Evolutionary conservation across 1,284 basidiomycete species (phyloP).

Genomic region (Apiotrichum gracile): DNA sequence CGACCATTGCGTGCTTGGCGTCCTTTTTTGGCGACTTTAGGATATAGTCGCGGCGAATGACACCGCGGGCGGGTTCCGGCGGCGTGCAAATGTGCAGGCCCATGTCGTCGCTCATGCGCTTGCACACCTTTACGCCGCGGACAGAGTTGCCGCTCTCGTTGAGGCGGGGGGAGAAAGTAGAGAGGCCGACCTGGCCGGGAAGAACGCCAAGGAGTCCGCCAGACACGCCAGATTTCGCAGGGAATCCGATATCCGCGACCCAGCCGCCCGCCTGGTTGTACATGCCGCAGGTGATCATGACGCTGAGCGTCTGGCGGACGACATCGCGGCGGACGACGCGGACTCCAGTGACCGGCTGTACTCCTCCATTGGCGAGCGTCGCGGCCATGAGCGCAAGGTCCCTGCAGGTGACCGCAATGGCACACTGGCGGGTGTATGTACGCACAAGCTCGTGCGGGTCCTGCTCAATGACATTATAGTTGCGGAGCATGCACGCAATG

Average conservation of each 20-base stretch:
- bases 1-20: background rate
- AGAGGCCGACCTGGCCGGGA: conserved; percentile 13
- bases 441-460: conserved; percentile 8
- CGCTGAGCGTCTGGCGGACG: conserved; percentile 13
- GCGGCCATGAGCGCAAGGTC: conserved; percentile 18
- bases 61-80: conserved; percentile 13
- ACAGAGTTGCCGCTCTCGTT: conserved; percentile 11
- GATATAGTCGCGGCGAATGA: conserved; percentile 14
- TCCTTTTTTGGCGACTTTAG: conserved; percentile 1
- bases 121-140: conserved; percentile 14
- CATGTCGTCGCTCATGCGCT: conserved; percentile 17
- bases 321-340: conserved; percentile 9
- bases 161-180: conserved; percentile 14
- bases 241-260: conserved; percentile 10
- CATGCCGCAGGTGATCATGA: conserved; percentile 20
- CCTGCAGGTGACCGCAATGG: conserved; percentile 11
- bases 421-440: conserved; percentile 16
- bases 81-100: conserved; percentile 18
- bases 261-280: conserved; percentile 18
- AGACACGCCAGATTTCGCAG: conserved; percentile 13
- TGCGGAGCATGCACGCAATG: conserved; percentile 17
- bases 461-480: conserved; percentile 7
- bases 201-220: conserved; percentile 15
- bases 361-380: conserved; percentile 14
- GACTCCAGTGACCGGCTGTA: conserved; percentile 16